Base-by-base conservation (phyloP, 2,329 filamentous ascomycete genomes). In the Colletotrichum tabaci region DNA sequence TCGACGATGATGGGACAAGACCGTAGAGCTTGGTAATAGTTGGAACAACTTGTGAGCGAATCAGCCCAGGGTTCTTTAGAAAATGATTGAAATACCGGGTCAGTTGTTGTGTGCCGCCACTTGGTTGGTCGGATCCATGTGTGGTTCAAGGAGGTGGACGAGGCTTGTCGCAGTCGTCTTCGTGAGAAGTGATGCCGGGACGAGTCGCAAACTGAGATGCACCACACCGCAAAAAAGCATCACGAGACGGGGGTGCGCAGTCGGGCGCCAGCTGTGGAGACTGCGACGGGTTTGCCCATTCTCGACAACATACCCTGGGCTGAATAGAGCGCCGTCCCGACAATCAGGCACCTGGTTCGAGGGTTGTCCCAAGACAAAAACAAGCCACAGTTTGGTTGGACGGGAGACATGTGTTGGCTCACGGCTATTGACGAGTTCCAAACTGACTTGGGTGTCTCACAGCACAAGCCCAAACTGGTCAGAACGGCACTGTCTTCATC, bases 271-370 rank as follows among this genome's bases (percentile, higher is more conserved):
- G 35, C n/a, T 63, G 58, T 63, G 58, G 68, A 63, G 46, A 63
- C 38, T 60, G 53, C 65, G n/a, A 57, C 64, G 58, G 21, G 53
- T 10, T n/a, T 63, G 10, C 30, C 44, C 44, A 23, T 35, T 42
- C 23, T 23, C 47, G 16, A 46, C 38, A 46, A 46, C 38, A 63
- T 42, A 30, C 18, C 21, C 61, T 63, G n/a, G 53, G 57, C 61
- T 63, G 60, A 60, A 63, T 47, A 71, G 65, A 55, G 58, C 10
- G 16, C 58, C 66, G 58, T 71, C 69, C 65, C 69, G 65, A 71
- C 58, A 64, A 30, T 71, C 69, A 26, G 69, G 69, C 58, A 60
- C 65, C 38, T 58, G 69, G 65, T 60, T 55, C 60, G 58, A 69
- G 23, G 64, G 38, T 26, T n/a, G 47, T 40, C 50, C 23, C 38